Conservation (phyloP, 1,284 basidiomycete species). For the Vanrija sp. region DNA sequence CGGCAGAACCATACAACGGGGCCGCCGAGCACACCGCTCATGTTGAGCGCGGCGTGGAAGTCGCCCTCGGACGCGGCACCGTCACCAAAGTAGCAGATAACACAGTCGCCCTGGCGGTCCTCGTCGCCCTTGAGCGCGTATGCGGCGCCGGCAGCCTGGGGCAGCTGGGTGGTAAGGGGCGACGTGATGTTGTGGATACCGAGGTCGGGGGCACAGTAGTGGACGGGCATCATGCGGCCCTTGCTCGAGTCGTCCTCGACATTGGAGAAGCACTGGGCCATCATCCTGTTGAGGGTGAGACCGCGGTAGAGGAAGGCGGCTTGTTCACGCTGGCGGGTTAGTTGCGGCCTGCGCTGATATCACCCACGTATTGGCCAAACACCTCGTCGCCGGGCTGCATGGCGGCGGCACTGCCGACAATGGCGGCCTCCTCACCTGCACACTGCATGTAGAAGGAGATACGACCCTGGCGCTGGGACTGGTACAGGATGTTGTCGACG, state of each 20-base stretch:
- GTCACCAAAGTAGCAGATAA: conserved; percentile 86
- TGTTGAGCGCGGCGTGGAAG: conserved; percentile 56
- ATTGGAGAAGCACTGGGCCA: conserved; percentile 87
- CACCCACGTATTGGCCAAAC: conserved; percentile 54
- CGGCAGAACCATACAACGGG: conserved; percentile 46
- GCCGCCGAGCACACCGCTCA: conserved; percentile 52
- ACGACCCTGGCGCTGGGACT: conserved; percentile 87
- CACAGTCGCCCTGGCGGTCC: conserved; percentile 67
- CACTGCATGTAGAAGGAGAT: conserved; percentile 77
- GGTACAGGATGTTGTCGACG: conserved; percentile 83
- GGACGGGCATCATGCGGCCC: conserved; percentile 85
- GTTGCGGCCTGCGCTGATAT: neutral
- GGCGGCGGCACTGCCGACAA: conserved; percentile 84
- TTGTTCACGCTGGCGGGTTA: conserved; percentile 66
- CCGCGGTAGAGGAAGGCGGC: conserved; percentile 86
- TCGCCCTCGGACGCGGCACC: conserved; percentile 58
- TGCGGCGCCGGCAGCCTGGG: conserved; percentile 89
- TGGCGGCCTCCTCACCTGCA: conserved; percentile 88
- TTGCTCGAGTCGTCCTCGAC: conserved; percentile 75
- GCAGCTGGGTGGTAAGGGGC: conserved; percentile 91
- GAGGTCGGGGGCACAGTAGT: conserved; percentile 76
- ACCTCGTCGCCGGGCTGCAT: conserved; percentile 77
- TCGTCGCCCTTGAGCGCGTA: conserved; percentile 82
- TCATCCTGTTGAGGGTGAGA: conserved; percentile 66
- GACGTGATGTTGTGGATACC: conserved; percentile 94